Evolutionary conservation across 441 rosid species (phyloP).

Genomic region (Eruca vesicaria): DNA sequence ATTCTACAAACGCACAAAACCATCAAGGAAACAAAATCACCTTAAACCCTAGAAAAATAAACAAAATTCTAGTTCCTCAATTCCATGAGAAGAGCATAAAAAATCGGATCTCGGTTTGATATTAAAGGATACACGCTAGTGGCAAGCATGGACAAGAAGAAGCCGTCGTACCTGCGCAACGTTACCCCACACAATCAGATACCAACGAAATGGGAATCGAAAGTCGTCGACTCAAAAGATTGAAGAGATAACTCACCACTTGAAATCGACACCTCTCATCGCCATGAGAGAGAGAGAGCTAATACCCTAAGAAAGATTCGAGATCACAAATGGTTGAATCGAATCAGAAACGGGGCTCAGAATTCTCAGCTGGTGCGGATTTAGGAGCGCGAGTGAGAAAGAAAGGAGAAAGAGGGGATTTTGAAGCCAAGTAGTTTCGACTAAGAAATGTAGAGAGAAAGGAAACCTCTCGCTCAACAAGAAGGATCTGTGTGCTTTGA

Average conservation of each 20-base stretch:
- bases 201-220: not conserved
- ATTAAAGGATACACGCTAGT: conserved; percentile 92
- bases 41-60: not conserved
- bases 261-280: conserved; percentile 86
- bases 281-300: conserved; percentile 51
- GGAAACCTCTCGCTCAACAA: conserved; percentile 6
- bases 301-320: not conserved
- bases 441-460: not conserved
- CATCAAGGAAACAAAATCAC: conserved; percentile 20
- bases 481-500: not conserved
- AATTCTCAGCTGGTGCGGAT: conserved; percentile 10
- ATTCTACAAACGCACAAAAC: conserved; percentile 42
- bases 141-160: conserved; percentile 98
- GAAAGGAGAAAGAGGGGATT: not conserved
- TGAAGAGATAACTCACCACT: conserved; percentile 59
- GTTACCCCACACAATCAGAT: not conserved
- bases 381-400: conserved; percentile 3
- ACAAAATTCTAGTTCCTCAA: not conserved
- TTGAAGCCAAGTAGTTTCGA: conserved; percentile 9
- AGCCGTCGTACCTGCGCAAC: conserved; percentile 92
- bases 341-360: not conserved
- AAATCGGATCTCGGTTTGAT: conserved; percentile 18
- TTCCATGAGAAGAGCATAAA: not conserved
- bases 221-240: not conserved
- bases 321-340: not conserved